Evolutionary conservation across 805 yeast genomes (phyloP).

Genomic region (Candida mattraensis): DNA sequence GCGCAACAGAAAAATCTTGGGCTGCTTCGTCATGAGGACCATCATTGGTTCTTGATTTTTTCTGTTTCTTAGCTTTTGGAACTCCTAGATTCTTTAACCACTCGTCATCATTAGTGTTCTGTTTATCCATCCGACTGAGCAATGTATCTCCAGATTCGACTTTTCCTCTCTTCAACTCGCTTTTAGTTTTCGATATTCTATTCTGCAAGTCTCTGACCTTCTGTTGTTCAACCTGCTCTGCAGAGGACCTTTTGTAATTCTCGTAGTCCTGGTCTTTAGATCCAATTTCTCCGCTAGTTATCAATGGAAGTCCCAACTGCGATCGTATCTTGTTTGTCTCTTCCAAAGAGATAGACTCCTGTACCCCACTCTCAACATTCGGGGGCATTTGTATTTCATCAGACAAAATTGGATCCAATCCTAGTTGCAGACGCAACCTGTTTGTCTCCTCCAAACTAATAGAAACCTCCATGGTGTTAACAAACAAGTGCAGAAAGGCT

Average conservation of each 20-base stretch:
- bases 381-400: not conserved
- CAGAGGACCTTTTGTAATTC: constrained; percentile 38
- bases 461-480: constrained; percentile 15
- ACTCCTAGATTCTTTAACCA: constrained; percentile 32
- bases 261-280: constrained; percentile 31
- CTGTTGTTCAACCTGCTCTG: constrained; percentile 32
- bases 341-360: constrained; percentile 35
- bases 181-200: constrained; percentile 15
- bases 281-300: constrained; percentile 42
- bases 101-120: constrained; percentile 37
- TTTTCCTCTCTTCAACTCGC: constrained; percentile 23
- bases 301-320: constrained; percentile 42
- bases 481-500: not conserved
- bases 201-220: constrained; percentile 25
- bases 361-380: too few species aligned
- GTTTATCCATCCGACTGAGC: constrained; percentile 28
- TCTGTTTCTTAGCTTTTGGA: constrained; percentile 9
- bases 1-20: constrained; percentile 44
- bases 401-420: constrained; percentile 18
- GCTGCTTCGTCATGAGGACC: constrained; percentile 10
- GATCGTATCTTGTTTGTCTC: constrained; percentile 49
- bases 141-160: constrained; percentile 26
- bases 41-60: constrained; percentile 5
- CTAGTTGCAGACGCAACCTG: constrained; percentile 18
- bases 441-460: constrained; percentile 26